Base-by-base conservation (phyloP, 257 asterid species). In the Ajuga chamaepitys region DNA sequence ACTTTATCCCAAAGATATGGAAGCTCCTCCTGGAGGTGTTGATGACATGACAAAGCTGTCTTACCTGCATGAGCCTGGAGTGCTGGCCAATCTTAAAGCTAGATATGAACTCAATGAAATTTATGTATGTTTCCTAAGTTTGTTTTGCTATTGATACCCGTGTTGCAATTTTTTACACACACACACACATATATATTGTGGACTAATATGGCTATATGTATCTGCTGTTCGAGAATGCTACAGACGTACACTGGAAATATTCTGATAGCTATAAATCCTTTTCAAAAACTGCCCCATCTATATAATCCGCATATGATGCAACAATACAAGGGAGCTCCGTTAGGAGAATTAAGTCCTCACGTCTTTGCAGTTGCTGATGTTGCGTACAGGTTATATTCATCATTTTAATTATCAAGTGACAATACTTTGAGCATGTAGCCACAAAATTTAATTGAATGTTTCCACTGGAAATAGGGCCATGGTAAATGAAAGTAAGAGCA, bases 231-330 rank as follows among this genome's bases (percentile, higher is more conserved):
- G 76, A 51, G 42, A 70, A 24, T 67, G 66, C 75, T 65, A 70
- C 97, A 93, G 98, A 93, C 98, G 48, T 93, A 93, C 86, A 93
- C 98, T 34, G 98, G 98, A 65, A 93, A 87, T 71, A 93, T 93
- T 76, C 79, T 93, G 71, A 93, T 93, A 72, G 98, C 98, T 38
- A 93, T 93, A 72, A 93, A 93, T 76, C 98, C 98, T 54, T 93
- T 93, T 70, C 98, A 93, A 93, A 93, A 86, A 69, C 82, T 93
- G 73, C 78, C 95, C 77, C 97, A 89, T 84, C 58, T 93, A 34
- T 93, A 93, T 72, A 82, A 80, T 81, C 73, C 80, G 50, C 96
- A 93, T 74, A 93, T 89, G 98, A 93, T 93, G 98, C 91, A 85
- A 81, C 98, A 93, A 67, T 93, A 93, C 84, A 89, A 87, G 73